Conservation (phyloP, 2,329 filamentous ascomycete species). For the Pestalotiopsis sp. region DNA sequence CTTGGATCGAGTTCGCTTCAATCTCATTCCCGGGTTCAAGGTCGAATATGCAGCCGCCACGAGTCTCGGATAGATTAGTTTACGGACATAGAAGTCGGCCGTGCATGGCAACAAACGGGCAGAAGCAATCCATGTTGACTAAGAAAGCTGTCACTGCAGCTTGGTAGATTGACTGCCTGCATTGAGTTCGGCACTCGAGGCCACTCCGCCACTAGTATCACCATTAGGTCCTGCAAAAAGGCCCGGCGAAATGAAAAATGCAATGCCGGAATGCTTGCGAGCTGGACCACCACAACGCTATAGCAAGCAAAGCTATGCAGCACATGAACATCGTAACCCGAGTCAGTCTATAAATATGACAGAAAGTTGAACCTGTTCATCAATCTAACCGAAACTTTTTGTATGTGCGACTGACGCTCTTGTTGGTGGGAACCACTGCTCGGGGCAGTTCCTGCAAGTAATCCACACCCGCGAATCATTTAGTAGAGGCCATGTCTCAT, state of each 20-base stretch:
- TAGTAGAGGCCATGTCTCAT: constrained; percentile 20
- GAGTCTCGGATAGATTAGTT: constrained; percentile 10
- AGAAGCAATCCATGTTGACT: background rate
- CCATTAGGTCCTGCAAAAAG: background rate
- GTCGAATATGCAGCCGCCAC: constrained; percentile 1
- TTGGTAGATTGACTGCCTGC: background rate
- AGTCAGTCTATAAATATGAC: background rate
- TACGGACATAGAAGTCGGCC: background rate
- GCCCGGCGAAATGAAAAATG: background rate
- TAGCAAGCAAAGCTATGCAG: background rate
- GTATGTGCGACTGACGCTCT: background rate
- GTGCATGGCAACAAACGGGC: background rate
- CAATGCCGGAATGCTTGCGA: background rate
- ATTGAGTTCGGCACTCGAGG: background rate
- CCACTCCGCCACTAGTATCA: background rate
- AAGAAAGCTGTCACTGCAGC: background rate
- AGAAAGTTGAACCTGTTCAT: background rate
- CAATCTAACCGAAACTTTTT: background rate
- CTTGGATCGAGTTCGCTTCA: background rate
- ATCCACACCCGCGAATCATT: constrained; percentile 26
- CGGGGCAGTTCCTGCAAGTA: constrained; percentile 25
- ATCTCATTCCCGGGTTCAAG: constrained; percentile 2
- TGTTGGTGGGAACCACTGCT: constrained; percentile 12
- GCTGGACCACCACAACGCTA: background rate
- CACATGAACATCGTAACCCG: constrained; percentile 7